Conservation (phyloP, 306 rosid species). For the Vachellia pachyceras region DNA sequence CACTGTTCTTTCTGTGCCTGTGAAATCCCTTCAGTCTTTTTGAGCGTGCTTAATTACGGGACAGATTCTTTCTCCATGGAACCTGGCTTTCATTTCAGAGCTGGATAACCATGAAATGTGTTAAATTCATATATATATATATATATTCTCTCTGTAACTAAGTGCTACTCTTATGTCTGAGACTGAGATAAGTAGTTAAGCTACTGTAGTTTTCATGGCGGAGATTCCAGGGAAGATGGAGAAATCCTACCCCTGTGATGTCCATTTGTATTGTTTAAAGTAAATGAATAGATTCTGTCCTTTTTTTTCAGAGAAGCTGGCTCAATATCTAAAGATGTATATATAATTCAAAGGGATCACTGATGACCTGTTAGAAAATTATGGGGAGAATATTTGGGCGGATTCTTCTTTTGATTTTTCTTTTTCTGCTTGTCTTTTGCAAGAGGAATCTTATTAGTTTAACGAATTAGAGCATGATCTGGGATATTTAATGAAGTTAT, state of each 20-base stretch:
- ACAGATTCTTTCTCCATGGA: background rate
- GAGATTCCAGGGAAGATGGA: constrained; percentile 48
- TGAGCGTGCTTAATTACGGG: background rate
- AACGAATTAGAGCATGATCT: constrained; percentile 27
- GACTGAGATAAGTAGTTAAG: background rate
- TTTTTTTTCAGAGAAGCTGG: constrained; percentile 44
- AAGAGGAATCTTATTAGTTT: constrained; percentile 30
- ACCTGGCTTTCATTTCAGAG: background rate
- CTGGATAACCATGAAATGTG: too few relatives aligned
- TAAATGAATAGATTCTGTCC: constrained; percentile 5
- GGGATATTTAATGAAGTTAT: background rate
- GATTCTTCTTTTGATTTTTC: constrained; percentile 10
- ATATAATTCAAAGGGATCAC: constrained; percentile 30
- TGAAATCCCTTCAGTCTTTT: background rate
- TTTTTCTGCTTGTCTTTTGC: constrained; percentile 24
- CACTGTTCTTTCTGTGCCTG: background rate
- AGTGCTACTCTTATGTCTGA: background rate
- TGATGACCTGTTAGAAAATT: constrained; percentile 29
- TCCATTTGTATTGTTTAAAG: constrained; percentile 27
- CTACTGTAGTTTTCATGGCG: constrained; percentile 1
- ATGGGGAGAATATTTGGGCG: constrained; percentile 29
- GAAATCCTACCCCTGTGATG: constrained; percentile 23
- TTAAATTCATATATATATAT: background rate
- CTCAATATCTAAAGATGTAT: constrained; percentile 27
- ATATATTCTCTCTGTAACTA: too few relatives aligned